Base-by-base conservation (phyloP, 257 asterid species). In the Salvia rosmarinus region DNA sequence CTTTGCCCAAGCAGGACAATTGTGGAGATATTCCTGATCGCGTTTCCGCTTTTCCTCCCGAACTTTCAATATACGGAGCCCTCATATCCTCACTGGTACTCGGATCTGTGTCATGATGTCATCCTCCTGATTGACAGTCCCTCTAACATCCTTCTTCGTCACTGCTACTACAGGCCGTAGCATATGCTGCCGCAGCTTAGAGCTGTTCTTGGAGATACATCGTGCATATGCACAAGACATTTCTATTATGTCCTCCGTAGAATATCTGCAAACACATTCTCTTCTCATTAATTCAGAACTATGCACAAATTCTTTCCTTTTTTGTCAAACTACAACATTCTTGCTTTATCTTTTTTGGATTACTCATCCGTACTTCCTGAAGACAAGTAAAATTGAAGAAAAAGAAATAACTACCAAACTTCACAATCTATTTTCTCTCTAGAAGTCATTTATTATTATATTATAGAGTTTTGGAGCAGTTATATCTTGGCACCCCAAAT, bases 1-100 rank as follows among this genome's bases (percentile, higher is more conserved):
- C 98, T 90, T 93, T 68, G 98, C 98, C 98, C 98, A 93, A 76
- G 96, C 75, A 68, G 98, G 98, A 77, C 90, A 93, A 54, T 83
- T 86, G 60, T 87, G 89, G 63, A 85, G 84, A 47, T 76, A 85
- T 23, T 89, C 95, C 65, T 87, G 82, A 37, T 93, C 91, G 0
- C 96, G 86, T 55, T 83, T 93, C 82, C 98, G 73, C 86, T 93
- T 93, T 76, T 93, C 97, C 86, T 93, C 98, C 37, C 96, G 82
- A 61, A 93, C 92, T 85, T 84, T 93, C 68, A 90, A 73, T 74
- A 93, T 35, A 40, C 98, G 85, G 65, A 97, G 89, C 49, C 86
- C 87, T 85, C 98, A 89, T 75, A 32, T 54, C 77, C 21, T 63
- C 69, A 2, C 77, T 74, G 20, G 75, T 82, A 59, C 86, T 85